Percentiles rank a stretch among this genome's conserved stretches.
phyloP scores from a whole-genome alignment of 768 basidiomycete species.

The Pisolithus microcarpus region DNA sequence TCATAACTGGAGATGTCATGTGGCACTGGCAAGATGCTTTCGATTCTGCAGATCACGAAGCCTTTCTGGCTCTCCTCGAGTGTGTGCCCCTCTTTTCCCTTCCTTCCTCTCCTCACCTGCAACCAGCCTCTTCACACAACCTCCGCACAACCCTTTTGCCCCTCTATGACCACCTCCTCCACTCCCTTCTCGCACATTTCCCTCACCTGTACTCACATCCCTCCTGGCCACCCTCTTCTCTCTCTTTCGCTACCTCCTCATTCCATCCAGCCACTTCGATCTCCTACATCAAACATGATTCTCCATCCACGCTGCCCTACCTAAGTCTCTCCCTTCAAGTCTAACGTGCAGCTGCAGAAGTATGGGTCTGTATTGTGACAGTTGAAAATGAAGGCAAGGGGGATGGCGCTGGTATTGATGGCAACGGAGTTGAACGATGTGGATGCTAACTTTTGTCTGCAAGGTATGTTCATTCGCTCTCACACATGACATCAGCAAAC shows the following conservation, averaged over 20 bases:
- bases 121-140: constrained; percentile 48
- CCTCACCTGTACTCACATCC: constrained; percentile 37
- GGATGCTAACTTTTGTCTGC: constrained; percentile 66
- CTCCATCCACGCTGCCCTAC: constrained; percentile 37
- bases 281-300: constrained; percentile 42
- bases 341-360: constrained; percentile 74
- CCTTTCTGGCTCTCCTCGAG: too few species aligned
- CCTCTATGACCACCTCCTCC: too few species aligned
- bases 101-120: too few species aligned
- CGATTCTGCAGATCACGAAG: too few species aligned
- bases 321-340: constrained; percentile 41
- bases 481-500: too few species aligned
- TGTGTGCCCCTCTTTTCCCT: too few species aligned
- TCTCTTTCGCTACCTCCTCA: constrained; percentile 32
- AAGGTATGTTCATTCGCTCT: constrained; percentile 42
- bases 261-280: constrained; percentile 45
- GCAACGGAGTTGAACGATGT: constrained; percentile 41
- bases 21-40: too few species aligned
- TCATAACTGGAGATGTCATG: too few species aligned
- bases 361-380: constrained; percentile 85
- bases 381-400: constrained; percentile 53
- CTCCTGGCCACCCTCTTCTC: constrained; percentile 63
- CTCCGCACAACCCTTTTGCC: constrained; percentile 52
- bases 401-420: constrained; percentile 50
- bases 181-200: too few species aligned